Evolutionary conservation across 306 rosid species (phyloP), one percentile per base, ranked within the genome.

Genomic region (Hippophae tibetana): DNA sequence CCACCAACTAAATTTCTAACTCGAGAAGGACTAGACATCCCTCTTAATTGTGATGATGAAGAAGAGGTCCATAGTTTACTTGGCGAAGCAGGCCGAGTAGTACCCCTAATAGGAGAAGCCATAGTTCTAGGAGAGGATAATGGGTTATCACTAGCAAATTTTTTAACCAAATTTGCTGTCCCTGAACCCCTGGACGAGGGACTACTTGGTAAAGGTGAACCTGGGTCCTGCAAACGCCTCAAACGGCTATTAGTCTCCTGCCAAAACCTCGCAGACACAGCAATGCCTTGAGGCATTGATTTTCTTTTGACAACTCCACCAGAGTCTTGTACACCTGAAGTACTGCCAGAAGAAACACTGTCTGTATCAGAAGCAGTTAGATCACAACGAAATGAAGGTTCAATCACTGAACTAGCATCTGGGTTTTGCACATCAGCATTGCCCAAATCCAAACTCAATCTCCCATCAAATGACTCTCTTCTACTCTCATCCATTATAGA

Each of bases 341-440:
- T 93, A 67, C 99, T 89, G 51, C 97, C 95, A 12, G 99, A 89
- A 47, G 99, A 93, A 47, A 84, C 95, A 64, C 99, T 93, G 67
- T 93, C 99, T 9, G 95, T 86, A 72, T 93, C 99, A 69, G 97
- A 93, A 52, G 96, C 84, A 47, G 88, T 82, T 61, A 87, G 87
- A 87, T 87, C 96, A 79, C 84, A 80, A 12, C 82, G 81, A 76
- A 73, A 64, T 10, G 83, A 68, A 56, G 90, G 71, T 43, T 84
- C 83, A 14, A 59, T 70, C 11, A 58, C 79, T 31, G 69, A 75
- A 82, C 54, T 75, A 9, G 58, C 81, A 75, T 82, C 84, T 46
- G 82, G 72, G 76, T 54, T 79, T 59, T 61, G 74, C 56, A 61
- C 68, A 72, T 81, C 84, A 23, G 80, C 78, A 77, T 76, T 78